A percentile compares a stretch with the other conserved stretches of the same genome.
phyloP scores from a whole-genome alignment of 768 basidiomycete genomes.

The Amanita fuliginea region DNA sequence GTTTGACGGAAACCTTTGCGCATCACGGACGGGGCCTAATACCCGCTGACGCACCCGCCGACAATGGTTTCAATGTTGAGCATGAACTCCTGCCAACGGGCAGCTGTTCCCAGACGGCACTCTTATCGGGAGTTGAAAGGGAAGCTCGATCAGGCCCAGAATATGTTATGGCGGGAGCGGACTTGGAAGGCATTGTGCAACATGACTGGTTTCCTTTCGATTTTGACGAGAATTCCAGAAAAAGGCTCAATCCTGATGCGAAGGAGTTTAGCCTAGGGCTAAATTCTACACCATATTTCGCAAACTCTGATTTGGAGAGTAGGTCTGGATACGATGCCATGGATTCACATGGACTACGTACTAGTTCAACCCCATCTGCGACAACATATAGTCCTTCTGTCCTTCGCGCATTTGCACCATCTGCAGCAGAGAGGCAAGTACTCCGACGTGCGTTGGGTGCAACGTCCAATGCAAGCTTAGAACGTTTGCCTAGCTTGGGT shows the following conservation, averaged over 20 bases:
- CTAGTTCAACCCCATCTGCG: constrained; percentile 20
- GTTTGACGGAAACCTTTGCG: neutral
- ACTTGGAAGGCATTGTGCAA: constrained; percentile 37
- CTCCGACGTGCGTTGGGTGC: constrained; percentile 71
- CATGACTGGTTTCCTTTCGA: constrained; percentile 6
- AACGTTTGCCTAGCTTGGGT: constrained; percentile 68
- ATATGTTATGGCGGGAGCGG: constrained; percentile 8
- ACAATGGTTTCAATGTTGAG: neutral
- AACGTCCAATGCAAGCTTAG: constrained; percentile 64
- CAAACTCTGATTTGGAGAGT: constrained; percentile 9
- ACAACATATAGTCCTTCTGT: constrained; percentile 37
- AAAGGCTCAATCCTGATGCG: constrained; percentile 76
- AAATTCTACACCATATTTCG: constrained; percentile 14
- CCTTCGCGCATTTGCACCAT: constrained; percentile 79
- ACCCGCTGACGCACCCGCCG: neutral
- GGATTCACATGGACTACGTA: constrained; percentile 47
- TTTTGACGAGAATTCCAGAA: constrained; percentile 35
- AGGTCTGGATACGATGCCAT: constrained; percentile 38
- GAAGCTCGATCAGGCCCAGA: neutral
- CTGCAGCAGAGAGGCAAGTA: constrained; percentile 78
- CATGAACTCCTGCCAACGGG: neutral
- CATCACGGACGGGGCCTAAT: neutral
- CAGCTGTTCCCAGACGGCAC: neutral
- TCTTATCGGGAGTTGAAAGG: neutral
- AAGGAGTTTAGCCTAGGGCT: constrained; percentile 63